Conservation (phyloP, 768 basidiomycete species). For the Lactarius hengduanensis region DNA sequence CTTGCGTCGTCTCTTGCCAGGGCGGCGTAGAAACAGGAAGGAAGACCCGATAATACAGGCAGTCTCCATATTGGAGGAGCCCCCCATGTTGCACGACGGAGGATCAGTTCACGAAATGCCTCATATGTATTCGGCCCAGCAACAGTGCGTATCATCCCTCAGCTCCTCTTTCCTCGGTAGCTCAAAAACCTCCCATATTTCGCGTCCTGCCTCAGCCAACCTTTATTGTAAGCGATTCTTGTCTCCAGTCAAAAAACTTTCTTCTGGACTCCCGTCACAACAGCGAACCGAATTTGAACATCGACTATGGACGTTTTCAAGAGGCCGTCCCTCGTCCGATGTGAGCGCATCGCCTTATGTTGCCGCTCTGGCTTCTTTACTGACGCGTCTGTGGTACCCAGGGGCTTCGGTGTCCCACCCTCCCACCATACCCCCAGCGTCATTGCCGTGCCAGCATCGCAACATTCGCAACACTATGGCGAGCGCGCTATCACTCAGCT, state of each 20-base stretch:
- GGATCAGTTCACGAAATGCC: slow-evolving; percentile 15
- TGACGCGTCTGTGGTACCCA: slow-evolving; percentile 8
- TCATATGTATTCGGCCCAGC: not conserved
- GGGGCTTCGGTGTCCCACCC: slow-evolving; percentile 7
- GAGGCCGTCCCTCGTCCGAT: slow-evolving; percentile 16
- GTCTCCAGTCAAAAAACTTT: not conserved
- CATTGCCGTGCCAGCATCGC: slow-evolving; percentile 16
- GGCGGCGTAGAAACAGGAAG: slow-evolving; percentile 16
- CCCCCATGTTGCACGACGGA: slow-evolving; percentile 7
- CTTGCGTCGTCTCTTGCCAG: slow-evolving; percentile 24
- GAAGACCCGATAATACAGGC: slow-evolving; percentile 21
- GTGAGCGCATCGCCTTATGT: slow-evolving; percentile 7
- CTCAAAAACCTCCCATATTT: not conserved
- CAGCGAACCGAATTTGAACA: slow-evolving; percentile 24
- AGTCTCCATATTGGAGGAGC: slow-evolving; percentile 18
- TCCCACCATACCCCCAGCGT: not conserved
- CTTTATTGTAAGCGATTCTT: slow-evolving; percentile 1
- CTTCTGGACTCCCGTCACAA: slow-evolving; percentile 1
- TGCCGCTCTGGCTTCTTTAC: not conserved
- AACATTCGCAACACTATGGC: slow-evolving; percentile 23
- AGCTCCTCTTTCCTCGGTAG: not conserved
- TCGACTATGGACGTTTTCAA: slow-evolving; percentile 27
- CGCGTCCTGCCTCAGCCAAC: not conserved
- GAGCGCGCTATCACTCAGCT: slow-evolving; percentile 24
- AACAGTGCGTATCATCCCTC: slow-evolving; percentile 6